These are phyloP conservation scores for Kodamaea kakaduensis DNA, from an alignment of 805 yeast genomes.

Conservation along the genomic window DNA sequence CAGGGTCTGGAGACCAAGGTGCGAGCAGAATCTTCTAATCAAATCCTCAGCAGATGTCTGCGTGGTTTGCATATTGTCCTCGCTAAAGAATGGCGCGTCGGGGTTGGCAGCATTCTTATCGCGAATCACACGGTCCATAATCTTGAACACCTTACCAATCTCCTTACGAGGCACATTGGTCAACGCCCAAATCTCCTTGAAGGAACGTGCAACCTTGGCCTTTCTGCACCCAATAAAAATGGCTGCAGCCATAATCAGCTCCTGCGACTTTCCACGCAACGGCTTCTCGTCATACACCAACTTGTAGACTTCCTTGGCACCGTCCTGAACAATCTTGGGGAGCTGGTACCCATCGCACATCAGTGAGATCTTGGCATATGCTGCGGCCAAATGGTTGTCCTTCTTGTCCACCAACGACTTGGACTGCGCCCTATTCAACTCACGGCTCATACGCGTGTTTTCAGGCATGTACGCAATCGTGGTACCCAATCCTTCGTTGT, in stretches of 20 bases:
- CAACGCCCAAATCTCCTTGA: slow-evolving; percentile 92
- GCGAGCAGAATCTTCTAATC: slow-evolving; percentile 94
- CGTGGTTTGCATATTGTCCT: slow-evolving; percentile 59
- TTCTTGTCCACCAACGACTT: slow-evolving; percentile 80
- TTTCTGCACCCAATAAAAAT: slow-evolving; percentile 92
- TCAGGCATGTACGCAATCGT: slow-evolving; percentile 86
- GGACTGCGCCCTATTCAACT: slow-evolving; percentile 84
- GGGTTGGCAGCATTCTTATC: slow-evolving; percentile 54
- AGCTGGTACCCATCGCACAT: slow-evolving; percentile 96
- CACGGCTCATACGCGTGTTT: slow-evolving; percentile 82
- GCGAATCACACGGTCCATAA: slow-evolving; percentile 60
- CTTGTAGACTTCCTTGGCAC: slow-evolving; percentile 94
- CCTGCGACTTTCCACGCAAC: slow-evolving; percentile 86
- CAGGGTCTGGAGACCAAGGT: slow-evolving; percentile 78
- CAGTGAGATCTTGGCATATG: slow-evolving; percentile 86
- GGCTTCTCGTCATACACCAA: slow-evolving; percentile 82
- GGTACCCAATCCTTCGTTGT: slow-evolving; percentile 87
- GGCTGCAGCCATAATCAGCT: slow-evolving; percentile 94
- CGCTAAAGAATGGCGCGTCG: slow-evolving; percentile 35
- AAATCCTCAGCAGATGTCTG: slow-evolving; percentile 92
- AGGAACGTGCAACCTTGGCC: slow-evolving; percentile 90
- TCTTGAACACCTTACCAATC: slow-evolving; percentile 84
- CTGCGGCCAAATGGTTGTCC: slow-evolving; percentile 83
- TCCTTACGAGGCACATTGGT: slow-evolving; percentile 93
- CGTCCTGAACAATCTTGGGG: slow-evolving; percentile 94